Evolutionary conservation across 2,329 filamentous ascomycete species (phyloP).

Genomic region (Mycosphaerelloides madeirae): DNA sequence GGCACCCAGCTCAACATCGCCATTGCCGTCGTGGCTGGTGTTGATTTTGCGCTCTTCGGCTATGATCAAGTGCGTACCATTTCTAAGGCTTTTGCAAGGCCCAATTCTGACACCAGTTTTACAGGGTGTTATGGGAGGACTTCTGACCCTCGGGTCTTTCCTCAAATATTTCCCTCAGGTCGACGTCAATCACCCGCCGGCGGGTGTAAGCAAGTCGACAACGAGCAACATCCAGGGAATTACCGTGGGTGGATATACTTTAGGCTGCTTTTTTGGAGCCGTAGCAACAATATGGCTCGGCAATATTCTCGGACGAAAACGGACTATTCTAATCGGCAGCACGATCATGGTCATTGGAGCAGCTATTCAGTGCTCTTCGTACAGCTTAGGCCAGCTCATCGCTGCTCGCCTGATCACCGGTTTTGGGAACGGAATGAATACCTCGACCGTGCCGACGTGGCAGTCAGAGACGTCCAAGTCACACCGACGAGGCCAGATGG

Average conservation of each 20-base stretch:
- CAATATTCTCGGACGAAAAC: constrained; percentile 54
- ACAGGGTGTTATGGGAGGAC: constrained; percentile 40
- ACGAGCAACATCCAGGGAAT: constrained; percentile 38
- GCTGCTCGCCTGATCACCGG: constrained; percentile 49
- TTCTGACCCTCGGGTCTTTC: constrained; percentile 41
- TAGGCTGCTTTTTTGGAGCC: constrained; percentile 16
- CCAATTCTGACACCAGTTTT: not conserved
- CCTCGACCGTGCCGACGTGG: constrained; percentile 42
- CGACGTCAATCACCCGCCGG: constrained; percentile 23
- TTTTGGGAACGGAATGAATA: constrained; percentile 38
- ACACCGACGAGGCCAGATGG: constrained; percentile 86
- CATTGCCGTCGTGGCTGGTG: constrained; percentile 42
- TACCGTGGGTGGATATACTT: constrained; percentile 28
- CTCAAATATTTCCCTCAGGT: constrained; percentile 33
- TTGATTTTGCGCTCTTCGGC: constrained; percentile 32
- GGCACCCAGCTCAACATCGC: constrained; percentile 40
- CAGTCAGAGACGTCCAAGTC: constrained; percentile 66
- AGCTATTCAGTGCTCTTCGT: constrained; percentile 53
- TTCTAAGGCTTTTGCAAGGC: not conserved
- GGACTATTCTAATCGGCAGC: constrained; percentile 57
- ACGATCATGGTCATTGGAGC: constrained; percentile 56
- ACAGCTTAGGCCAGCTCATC: constrained; percentile 43
- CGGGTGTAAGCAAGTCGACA: constrained; percentile 2
- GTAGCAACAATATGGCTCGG: constrained; percentile 45
- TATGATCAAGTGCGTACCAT: constrained; percentile 15